Evolutionary conservation across 805 yeast genomes (phyloP).

Genomic region (Candida golubevii): DNA sequence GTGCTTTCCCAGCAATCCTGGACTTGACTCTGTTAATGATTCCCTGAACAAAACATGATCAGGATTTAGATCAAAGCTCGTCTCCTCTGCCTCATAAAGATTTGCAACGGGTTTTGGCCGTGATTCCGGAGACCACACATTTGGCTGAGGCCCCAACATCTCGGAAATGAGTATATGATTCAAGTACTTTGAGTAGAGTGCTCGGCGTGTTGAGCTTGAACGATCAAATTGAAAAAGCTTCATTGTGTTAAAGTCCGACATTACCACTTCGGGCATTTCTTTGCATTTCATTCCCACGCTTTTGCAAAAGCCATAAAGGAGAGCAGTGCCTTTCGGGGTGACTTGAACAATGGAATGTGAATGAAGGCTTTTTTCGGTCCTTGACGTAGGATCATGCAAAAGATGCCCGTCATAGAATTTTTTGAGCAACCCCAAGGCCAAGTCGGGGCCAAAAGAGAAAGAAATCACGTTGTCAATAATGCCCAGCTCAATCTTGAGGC

Average conservation of each 20-base stretch:
- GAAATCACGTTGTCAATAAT: constrained; percentile 49
- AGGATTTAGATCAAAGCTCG: background rate
- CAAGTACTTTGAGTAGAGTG: constrained; percentile 59
- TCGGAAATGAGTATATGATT: constrained; percentile 58
- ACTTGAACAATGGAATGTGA: constrained; percentile 58
- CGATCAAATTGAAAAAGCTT: constrained; percentile 65
- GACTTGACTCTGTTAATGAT: background rate
- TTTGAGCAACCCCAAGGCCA: constrained; percentile 42
- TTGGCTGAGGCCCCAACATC: constrained; percentile 63
- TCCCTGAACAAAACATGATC: constrained; percentile 7
- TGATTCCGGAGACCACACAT: constrained; percentile 61
- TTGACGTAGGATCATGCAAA: constrained; percentile 69
- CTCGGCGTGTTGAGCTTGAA: constrained; percentile 46
- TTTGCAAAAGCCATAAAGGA: constrained; percentile 57
- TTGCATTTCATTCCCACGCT: constrained; percentile 47
- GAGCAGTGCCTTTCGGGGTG: constrained; percentile 83
- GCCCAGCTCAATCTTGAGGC: constrained; percentile 44
- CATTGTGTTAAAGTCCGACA: constrained; percentile 66
- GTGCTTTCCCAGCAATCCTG: background rate
- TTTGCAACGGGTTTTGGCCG: constrained; percentile 40
- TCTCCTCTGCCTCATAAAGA: constrained; percentile 5
- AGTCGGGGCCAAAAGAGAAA: constrained; percentile 47
- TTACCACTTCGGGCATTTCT: constrained; percentile 43
- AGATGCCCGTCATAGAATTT: constrained; percentile 58
- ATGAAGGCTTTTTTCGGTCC: constrained; percentile 53